Base-by-base conservation (phyloP, 345 rosid genomes). In the Carallia pectinifolia region DNA sequence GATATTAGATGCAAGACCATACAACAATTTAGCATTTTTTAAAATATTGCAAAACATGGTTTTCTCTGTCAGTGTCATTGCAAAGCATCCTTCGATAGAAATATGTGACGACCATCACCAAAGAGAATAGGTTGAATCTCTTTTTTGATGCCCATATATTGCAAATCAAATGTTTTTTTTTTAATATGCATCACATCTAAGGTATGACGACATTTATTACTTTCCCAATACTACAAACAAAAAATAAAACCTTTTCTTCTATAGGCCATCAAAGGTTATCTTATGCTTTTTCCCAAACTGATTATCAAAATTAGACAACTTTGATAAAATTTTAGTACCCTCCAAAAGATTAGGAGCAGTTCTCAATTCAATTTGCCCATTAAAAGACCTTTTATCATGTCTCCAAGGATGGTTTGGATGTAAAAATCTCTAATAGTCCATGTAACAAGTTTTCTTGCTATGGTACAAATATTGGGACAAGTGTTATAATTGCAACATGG, bases 151-250 rank as follows among this genome's bases (percentile, higher is more conserved):
- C 47, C 30, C 2, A 61, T 17, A 1, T 17, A 6, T 19, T 36
- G 13, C 37, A 64, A n/a, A n/a, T 64, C 36, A 4, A 23, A 6
- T 39, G 13, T 39, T 6, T 64, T 52, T 10, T 67, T 67, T 15
- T 67, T 54, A 2, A 38, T 55, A 4, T 67, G 10, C 27, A 67
- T 67, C 0, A 55, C 62, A 55, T 67, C 62, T 8, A 36, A 67
- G 38, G 38, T 55, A 9, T 67, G 54, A 55, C 7, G 53, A 29
- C 23, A 1, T 6, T 38, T 4, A 23, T 36, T 29, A 30, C 15
- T 39, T 6, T 31, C 18, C 62, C 53, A 58, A 27, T 39, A 56
- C 1, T 39, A 15, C 52, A 67, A 38, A 38, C 27, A 29, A 13
- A 19, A 67, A 38, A 67, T n/a, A 67, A 1, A 56, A 53, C 10